Conservation (phyloP, 306 rosid genomes). For the Casuarina cunninghamiana region DNA sequence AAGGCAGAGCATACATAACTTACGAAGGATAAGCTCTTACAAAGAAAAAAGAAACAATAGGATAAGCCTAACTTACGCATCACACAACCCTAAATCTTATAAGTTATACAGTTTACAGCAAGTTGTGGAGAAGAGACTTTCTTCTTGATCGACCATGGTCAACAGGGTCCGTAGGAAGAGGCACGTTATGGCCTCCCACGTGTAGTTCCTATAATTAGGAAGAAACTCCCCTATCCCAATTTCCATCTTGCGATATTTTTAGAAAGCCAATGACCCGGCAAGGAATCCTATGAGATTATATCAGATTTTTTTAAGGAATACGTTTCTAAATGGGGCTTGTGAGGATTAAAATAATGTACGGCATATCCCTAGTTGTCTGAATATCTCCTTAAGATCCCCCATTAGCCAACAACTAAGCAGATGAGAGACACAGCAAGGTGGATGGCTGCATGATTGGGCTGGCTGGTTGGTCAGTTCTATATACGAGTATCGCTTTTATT, state of each 20-base stretch:
- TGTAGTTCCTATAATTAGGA: constrained; percentile 44
- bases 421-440: constrained; percentile 12
- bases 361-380: constrained; percentile 29
- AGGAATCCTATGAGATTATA: constrained; percentile 43
- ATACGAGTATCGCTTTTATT: not conserved
- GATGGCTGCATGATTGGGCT: constrained; percentile 4
- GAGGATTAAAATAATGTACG: constrained; percentile 19
- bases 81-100: not conserved
- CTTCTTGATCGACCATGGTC: constrained; percentile 19
- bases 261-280: constrained; percentile 17
- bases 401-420: constrained; percentile 4
- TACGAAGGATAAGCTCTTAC: no score
- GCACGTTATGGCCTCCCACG: constrained; percentile 26
- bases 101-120: constrained; percentile 1
- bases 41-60: no score
- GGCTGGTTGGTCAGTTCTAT: not conserved
- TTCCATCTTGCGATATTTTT: constrained; percentile 1
- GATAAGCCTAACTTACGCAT: not conserved
- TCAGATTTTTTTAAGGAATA: not conserved
- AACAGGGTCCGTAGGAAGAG: constrained; percentile 28
- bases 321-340: not conserved
- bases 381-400: constrained; percentile 15
- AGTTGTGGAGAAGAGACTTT: constrained; percentile 23
- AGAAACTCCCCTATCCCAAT: constrained; percentile 24
- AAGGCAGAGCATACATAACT: no score